Percentiles rank a stretch among this genome's conserved stretches.
Conservation (phyloP, 805 yeast species). For the Sugiyamaella valdiviana region DNA sequence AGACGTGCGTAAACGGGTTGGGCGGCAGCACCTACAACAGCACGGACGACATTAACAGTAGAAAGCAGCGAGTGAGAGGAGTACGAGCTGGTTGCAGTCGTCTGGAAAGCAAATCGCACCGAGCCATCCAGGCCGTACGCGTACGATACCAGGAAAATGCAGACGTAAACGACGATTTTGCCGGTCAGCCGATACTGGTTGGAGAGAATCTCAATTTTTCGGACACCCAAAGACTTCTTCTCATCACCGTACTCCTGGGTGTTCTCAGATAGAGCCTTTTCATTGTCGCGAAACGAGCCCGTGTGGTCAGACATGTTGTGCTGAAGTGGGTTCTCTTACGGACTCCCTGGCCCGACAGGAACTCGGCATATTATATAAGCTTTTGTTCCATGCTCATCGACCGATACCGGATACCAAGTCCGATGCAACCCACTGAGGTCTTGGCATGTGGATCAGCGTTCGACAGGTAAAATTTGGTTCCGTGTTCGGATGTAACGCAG, state of each 20-base stretch:
- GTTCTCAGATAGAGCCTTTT: background rate
- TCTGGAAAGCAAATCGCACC: slow-evolving; percentile 45
- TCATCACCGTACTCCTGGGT: background rate
- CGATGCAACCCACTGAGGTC: too few relatives aligned
- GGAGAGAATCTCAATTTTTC: slow-evolving; percentile 49
- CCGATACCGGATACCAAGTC: too few relatives aligned
- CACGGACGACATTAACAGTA: slow-evolving; percentile 51
- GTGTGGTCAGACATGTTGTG: background rate
- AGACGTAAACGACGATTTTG: slow-evolving; percentile 41
- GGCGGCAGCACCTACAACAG: slow-evolving; percentile 61
- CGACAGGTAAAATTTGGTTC: too few relatives aligned
- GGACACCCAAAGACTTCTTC: slow-evolving; percentile 40
- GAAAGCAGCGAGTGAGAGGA: slow-evolving; percentile 49
- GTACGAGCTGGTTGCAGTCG: slow-evolving; percentile 52
- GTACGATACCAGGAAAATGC: slow-evolving; percentile 50
- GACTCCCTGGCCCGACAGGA: background rate
- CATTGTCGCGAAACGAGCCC: background rate
- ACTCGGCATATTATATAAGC: background rate
- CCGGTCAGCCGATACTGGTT: slow-evolving; percentile 40
- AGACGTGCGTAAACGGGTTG: slow-evolving; percentile 60
- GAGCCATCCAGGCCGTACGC: slow-evolving; percentile 57
- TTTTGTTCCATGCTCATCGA: background rate
- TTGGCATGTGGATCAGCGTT: too few relatives aligned
- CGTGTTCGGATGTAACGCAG: too few relatives aligned
- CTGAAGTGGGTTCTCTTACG: background rate